Evolutionary conservation across 1,284 basidiomycete species (phyloP).

Genomic region (Phylloporus sp.): DNA sequence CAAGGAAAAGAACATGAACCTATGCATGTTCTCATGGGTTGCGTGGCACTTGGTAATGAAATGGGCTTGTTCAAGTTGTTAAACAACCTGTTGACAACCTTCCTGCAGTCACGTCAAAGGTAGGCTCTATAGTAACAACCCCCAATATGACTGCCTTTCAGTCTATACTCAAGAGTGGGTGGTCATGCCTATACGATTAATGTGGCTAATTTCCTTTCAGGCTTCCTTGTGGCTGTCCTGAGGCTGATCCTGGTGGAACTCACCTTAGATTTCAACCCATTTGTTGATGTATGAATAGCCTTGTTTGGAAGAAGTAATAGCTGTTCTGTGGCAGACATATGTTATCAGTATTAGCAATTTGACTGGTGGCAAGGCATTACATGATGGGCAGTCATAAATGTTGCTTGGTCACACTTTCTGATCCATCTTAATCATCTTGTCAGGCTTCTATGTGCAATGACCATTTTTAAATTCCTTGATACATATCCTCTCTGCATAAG

Average conservation of each 20-base stretch:
- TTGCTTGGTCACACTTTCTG: slow-evolving; percentile 82
- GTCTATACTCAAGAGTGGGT: slow-evolving; percentile 81
- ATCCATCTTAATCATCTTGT: slow-evolving; percentile 77
- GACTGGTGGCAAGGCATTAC: slow-evolving; percentile 69
- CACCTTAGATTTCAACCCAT: slow-evolving; percentile 73
- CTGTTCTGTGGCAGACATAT: slow-evolving; percentile 72
- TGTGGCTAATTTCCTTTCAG: slow-evolving; percentile 44
- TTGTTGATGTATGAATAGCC: slow-evolving; percentile 81
- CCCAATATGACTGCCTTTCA: slow-evolving; percentile 85
- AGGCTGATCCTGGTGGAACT: slow-evolving; percentile 79
- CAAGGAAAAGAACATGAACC: slow-evolving; percentile 66
- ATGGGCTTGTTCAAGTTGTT: slow-evolving; percentile 67
- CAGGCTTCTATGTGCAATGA: slow-evolving; percentile 79
- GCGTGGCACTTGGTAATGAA: slow-evolving; percentile 60
- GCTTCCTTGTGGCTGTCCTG: slow-evolving; percentile 73
- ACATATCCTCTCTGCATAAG: slow-evolving; percentile 67
- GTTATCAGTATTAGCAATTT: slow-evolving; percentile 78
- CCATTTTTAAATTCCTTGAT: slow-evolving; percentile 73
- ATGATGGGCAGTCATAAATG: slow-evolving; percentile 80
- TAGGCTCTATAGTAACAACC: slow-evolving; percentile 73
- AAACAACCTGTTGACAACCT: slow-evolving; percentile 64
- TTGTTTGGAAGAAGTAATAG: slow-evolving; percentile 83
- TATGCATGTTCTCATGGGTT: slow-evolving; percentile 60
- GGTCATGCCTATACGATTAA: background rate
- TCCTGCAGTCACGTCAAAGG: slow-evolving; percentile 70